Evolutionary conservation across 306 rosid genomes (phyloP).

Genomic region (Rosa lucieae): DNA sequence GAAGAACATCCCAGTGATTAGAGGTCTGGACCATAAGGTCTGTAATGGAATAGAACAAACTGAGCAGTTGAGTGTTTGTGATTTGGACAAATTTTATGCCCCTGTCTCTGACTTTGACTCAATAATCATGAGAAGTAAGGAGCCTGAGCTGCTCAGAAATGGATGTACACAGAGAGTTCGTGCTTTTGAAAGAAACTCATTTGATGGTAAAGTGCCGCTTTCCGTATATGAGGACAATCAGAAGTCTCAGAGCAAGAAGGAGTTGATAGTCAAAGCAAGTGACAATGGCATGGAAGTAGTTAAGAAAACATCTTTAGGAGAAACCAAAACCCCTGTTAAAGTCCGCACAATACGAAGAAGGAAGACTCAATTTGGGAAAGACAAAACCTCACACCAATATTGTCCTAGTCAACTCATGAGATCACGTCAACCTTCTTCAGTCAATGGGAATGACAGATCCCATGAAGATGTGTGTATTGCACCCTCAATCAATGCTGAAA

Average conservation of each 20-base stretch:
- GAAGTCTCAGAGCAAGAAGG: slow-evolving; percentile 27
- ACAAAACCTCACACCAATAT: slow-evolving; percentile 19
- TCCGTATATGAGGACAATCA: slow-evolving; percentile 30
- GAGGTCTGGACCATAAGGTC: slow-evolving; percentile 27
- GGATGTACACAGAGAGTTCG: slow-evolving; percentile 85
- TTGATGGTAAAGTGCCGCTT: slow-evolving; percentile 43
- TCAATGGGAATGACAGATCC: slow-evolving; percentile 17
- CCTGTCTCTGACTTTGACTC: slow-evolving; percentile 62
- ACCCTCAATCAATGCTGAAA: slow-evolving; percentile 29
- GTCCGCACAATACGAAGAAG: slow-evolving; percentile 27
- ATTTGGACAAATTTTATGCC: slow-evolving; percentile 31
- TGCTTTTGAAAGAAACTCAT: slow-evolving; percentile 67
- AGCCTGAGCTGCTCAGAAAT: slow-evolving; percentile 63
- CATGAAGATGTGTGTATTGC: slow-evolving; percentile 26
- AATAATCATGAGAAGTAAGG: slow-evolving; percentile 69
- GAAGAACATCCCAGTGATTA: slow-evolving; percentile 21
- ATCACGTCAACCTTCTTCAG: slow-evolving; percentile 26
- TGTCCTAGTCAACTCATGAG: slow-evolving; percentile 22
- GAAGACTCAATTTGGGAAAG: slow-evolving; percentile 37
- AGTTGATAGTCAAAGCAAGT: slow-evolving; percentile 29
- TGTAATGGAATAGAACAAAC: slow-evolving; percentile 29
- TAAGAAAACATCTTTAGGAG: slow-evolving; percentile 23
- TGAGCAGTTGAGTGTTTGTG: slow-evolving; percentile 34
- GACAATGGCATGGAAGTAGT: slow-evolving; percentile 22
- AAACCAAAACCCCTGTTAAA: slow-evolving; percentile 36